Evolutionary conservation across 1,139 yeast species (phyloP), one percentile per base, ranked within the genome.

Genomic region (Saccharomyces hybrid): DNA sequence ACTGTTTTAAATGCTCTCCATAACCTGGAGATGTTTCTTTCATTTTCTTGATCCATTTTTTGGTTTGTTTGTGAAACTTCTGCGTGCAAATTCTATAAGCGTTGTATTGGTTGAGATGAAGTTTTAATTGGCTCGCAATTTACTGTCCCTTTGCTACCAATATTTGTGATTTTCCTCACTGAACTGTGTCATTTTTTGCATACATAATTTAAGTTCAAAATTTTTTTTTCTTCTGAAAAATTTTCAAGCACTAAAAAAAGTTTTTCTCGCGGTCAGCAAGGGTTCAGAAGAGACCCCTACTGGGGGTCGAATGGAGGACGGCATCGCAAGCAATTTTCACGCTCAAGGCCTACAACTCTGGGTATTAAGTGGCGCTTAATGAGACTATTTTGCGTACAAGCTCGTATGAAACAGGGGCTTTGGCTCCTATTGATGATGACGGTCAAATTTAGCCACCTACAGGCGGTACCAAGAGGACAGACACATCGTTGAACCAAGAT

Each of bases 1-100:
- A 91, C 86, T 61, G 99, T 93, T 69, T 82, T 83, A 75, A 82
- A 89, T 42, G 95, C 86, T 74, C 98, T 84, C 95, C 97, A 93
- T 68, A 93, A 80, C 69, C 96, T 86, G 57, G 97, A 88, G 53
- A 93, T 85, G 60, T 82, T 83, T 81, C 97, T 86, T 66, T 90
- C 97, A 65, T 80, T 78, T 72, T 89, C 95, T 61, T 70, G 74
- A 71, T 90, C 97, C 97, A 90, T 89, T 58, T 74, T 62, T 44
- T 30, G 27, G 27, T 32, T 30, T 51, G 27, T 50, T 49, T 28
- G 27, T 50, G 7, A 13, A 26, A 25, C 26, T 14, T n/a, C 44
- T 38, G 44, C 4, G 23, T 9, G 5, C 23, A 38, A 38, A 8
- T 38, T 20, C 11, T 8, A 5, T 38, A 20, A 8, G 1, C 9